phyloP scores from a whole-genome alignment of 192 early-diverging fungal species.

The Backusella australiensis region DNA sequence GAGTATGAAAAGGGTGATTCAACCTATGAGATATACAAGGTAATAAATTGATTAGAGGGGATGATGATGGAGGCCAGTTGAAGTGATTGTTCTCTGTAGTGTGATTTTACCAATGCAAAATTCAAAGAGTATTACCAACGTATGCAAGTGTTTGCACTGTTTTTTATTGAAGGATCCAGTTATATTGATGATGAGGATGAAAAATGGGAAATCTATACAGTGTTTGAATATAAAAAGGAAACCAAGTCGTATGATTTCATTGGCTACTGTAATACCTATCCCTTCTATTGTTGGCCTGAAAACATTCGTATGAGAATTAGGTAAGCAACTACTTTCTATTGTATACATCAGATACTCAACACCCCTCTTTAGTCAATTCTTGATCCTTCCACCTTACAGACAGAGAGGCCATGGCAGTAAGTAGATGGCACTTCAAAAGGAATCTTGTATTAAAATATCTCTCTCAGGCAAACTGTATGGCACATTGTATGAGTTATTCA shows the following conservation, averaged over 20 bases:
- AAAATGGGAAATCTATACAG: slow-evolving; percentile 72
- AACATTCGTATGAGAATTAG: slow-evolving; percentile 78
- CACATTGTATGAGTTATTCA: slow-evolving; percentile 54
- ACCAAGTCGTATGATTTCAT: slow-evolving; percentile 64
- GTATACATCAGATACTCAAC: neutral
- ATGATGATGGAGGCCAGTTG: neutral
- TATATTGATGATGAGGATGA: slow-evolving; percentile 83
- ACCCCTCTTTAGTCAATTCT: slow-evolving; percentile 69
- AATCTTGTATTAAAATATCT: neutral
- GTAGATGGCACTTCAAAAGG: neutral
- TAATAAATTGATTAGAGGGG: slow-evolving; percentile 12
- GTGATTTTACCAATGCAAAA: slow-evolving; percentile 59
- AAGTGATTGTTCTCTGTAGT: slow-evolving; percentile 15
- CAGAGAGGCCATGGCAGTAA: slow-evolving; percentile 76
- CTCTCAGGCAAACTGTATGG: slow-evolving; percentile 58
- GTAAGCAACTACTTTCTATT: too few species aligned
- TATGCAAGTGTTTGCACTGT: slow-evolving; percentile 77
- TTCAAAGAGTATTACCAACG: slow-evolving; percentile 78
- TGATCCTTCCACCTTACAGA: slow-evolving; percentile 91
- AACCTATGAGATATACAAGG: slow-evolving; percentile 73
- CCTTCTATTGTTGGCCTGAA: slow-evolving; percentile 84
- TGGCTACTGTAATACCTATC: slow-evolving; percentile 84
- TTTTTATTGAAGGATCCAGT: slow-evolving; percentile 88
- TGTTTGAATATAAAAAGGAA: slow-evolving; percentile 60
- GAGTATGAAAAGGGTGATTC: slow-evolving; percentile 61